These are phyloP conservation scores for Cladosporium oxysporum DNA, from an alignment of 2,329 filamentous ascomycete genomes.

Conservation along the genomic window DNA sequence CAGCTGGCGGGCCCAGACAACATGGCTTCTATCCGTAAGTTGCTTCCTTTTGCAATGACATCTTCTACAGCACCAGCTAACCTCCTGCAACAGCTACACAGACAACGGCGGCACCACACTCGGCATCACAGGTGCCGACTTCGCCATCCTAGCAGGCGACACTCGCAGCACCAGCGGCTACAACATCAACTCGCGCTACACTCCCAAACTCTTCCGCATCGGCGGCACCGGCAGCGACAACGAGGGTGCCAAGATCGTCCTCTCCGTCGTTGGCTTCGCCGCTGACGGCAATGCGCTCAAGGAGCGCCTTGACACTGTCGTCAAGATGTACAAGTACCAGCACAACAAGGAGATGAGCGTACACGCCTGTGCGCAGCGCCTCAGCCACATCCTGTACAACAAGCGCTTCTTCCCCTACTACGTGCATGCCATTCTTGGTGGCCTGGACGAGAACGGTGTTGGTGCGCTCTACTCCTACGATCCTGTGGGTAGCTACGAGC, in stretches of 20 bases:
- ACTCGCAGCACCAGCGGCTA: slow-evolving; percentile 94
- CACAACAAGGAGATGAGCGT: slow-evolving; percentile 96
- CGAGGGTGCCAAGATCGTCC: slow-evolving; percentile 79
- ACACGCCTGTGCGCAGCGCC: slow-evolving; percentile 88
- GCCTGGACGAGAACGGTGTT: slow-evolving; percentile 89
- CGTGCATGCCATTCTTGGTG: slow-evolving; percentile 88
- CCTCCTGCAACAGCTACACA: slow-evolving; percentile 67
- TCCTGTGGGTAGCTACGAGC: slow-evolving; percentile 94
- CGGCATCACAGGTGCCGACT: slow-evolving; percentile 90
- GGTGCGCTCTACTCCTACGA: slow-evolving; percentile 97
- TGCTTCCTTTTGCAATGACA: neutral
- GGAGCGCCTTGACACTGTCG: slow-evolving; percentile 88
- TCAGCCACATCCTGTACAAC: slow-evolving; percentile 92
- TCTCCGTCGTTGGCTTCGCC: slow-evolving; percentile 93
- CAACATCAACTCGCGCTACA: slow-evolving; percentile 97
- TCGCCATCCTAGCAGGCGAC: slow-evolving; percentile 95
- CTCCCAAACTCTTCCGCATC: slow-evolving; percentile 96
- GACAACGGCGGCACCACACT: slow-evolving; percentile 97
- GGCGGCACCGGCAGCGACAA: slow-evolving; percentile 86
- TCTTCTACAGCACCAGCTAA: slow-evolving; percentile 13
- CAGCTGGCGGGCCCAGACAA: slow-evolving; percentile 57
- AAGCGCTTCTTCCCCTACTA: slow-evolving; percentile 99
- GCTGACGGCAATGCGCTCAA: slow-evolving; percentile 92
- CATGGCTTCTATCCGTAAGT: slow-evolving; percentile 91
- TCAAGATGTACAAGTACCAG: slow-evolving; percentile 99